These are phyloP conservation scores for Linderniella brevidens DNA, from an alignment of 257 asterid genomes.

Conservation along the genomic window DNA sequence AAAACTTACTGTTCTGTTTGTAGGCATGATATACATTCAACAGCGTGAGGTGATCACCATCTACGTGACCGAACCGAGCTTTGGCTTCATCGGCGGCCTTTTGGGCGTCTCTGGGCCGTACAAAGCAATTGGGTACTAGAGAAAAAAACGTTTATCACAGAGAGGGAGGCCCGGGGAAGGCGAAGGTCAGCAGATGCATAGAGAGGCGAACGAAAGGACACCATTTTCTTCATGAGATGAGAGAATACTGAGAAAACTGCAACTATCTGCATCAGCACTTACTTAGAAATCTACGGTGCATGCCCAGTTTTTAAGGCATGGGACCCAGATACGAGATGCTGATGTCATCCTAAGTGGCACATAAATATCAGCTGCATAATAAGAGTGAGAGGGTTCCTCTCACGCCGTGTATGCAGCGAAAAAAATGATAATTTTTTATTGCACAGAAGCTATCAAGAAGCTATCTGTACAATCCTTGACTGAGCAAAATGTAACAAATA, in stretches of 20 bases:
- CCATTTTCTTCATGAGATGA: constrained; percentile 79
- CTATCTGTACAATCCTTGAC: not conserved
- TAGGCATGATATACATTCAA: constrained; percentile 89
- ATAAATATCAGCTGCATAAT: constrained; percentile 30
- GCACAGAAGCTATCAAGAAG: not conserved
- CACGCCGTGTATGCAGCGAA: constrained; percentile 25
- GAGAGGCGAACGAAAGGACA: constrained; percentile 92
- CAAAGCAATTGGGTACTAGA: constrained; percentile 99
- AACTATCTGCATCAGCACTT: constrained; percentile 99
- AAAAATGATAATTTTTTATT: constrained; percentile 11
- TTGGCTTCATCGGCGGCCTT: constrained; percentile 99
- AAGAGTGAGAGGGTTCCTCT: constrained; percentile 10
- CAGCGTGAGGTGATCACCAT: constrained; percentile 90
- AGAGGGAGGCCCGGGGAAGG: constrained; percentile 76
- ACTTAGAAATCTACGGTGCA: constrained; percentile 78
- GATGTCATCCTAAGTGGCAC: constrained; percentile 83
- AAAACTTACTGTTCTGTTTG: constrained; percentile 75
- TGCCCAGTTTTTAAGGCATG: constrained; percentile 79
- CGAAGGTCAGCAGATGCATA: constrained; percentile 98
- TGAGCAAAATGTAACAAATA: constrained; percentile 21
- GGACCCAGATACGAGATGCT: constrained; percentile 86
- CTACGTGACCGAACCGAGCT: constrained; percentile 89
- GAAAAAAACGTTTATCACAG: constrained; percentile 98
- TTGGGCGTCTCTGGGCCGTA: constrained; percentile 99
- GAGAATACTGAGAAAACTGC: constrained; percentile 99